Evolutionary conservation across 371 early-diverging fungal species (phyloP).

Genomic region (Mortierella sp.): DNA sequence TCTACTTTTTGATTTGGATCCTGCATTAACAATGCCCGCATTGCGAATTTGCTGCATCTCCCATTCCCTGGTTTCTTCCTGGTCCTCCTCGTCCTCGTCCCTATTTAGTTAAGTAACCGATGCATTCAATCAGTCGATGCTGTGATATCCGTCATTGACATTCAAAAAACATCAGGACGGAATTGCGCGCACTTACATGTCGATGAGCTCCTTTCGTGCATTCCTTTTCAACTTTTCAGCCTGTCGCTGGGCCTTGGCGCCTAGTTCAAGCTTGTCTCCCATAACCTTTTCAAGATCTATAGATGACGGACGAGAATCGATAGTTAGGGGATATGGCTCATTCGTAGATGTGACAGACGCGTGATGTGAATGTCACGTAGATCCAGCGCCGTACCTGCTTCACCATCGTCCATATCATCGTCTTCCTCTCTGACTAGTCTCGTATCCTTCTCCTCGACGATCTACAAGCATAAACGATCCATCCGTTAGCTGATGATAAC

Average conservation of each 20-base stretch:
- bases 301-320: too few relatives aligned
- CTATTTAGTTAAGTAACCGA: constrained; percentile 5
- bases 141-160: neutral
- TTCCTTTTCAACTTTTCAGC: constrained; percentile 57
- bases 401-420: constrained; percentile 53
- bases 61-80: constrained; percentile 74
- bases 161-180: neutral
- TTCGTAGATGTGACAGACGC: neutral
- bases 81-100: constrained; percentile 62
- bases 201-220: constrained; percentile 65
- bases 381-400: constrained; percentile 35
- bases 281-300: constrained; percentile 40
- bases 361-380: neutral
- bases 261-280: constrained; percentile 42
- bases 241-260: constrained; percentile 28
- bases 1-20: constrained; percentile 34
- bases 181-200: constrained; percentile 51
- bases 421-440: constrained; percentile 50
- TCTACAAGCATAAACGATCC: neutral
- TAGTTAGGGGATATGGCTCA: neutral
- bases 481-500: neutral
- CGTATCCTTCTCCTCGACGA: constrained; percentile 29
- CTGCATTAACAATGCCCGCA: constrained; percentile 59
- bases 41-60: constrained; percentile 74
- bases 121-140: neutral